phyloP scores from a whole-genome alignment of 2,329 filamentous ascomycete species.

The Calonectria leucothoes region DNA sequence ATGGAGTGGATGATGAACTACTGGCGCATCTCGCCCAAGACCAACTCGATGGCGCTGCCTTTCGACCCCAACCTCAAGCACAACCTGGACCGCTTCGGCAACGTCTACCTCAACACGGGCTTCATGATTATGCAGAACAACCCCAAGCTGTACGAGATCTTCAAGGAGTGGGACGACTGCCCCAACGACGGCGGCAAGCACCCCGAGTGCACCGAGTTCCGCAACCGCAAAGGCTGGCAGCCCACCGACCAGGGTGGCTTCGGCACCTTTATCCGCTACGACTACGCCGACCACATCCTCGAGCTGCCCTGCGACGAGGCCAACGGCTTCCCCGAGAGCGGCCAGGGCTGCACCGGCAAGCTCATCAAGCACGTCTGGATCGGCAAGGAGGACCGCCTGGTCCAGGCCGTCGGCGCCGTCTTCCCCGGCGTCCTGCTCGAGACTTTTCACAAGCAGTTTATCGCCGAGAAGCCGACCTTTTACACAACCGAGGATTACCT shows the following conservation, averaged over 20 bases:
- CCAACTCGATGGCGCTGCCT: constrained; percentile 1
- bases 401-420: neutral
- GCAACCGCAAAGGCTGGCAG: neutral
- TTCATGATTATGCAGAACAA: constrained; percentile 11
- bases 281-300: constrained; percentile 5
- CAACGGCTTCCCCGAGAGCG: constrained; percentile 10
- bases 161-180: constrained; percentile 7
- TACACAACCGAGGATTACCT: neutral
- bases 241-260: constrained; percentile 10
- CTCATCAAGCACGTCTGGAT: constrained; percentile 13
- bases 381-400: constrained; percentile 1
- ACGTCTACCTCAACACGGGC: constrained; percentile 5
- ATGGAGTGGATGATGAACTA: constrained; percentile 18
- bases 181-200: neutral
- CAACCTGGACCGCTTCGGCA: neutral
- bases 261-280: constrained; percentile 4
- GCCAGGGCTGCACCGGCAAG: neutral
- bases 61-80: neutral
- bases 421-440: neutral
- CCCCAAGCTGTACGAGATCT: neutral
- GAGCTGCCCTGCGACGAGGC: constrained; percentile 7
- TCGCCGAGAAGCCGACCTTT: neutral
- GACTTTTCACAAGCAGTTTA: constrained; percentile 11
- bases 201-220: neutral
- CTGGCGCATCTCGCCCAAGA: neutral